A percentile compares a stretch with the other conserved stretches of the same genome.
phyloP scores from a whole-genome alignment of 768 basidiomycete species.

The Termitomyces bulborhizus region DNA sequence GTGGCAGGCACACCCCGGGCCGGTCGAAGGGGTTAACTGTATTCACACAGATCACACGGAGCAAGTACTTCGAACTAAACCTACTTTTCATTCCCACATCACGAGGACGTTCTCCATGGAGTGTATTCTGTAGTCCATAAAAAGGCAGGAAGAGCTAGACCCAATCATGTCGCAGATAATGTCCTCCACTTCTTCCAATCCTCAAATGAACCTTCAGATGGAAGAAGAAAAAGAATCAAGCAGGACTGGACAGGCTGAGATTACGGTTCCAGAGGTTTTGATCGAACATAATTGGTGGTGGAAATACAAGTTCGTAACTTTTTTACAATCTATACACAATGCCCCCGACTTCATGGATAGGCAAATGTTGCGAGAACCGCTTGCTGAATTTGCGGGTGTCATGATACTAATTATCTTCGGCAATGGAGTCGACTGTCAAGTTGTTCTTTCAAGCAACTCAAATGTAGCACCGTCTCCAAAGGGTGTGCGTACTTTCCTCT shows the following conservation, averaged over 20 bases:
- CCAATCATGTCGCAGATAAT: not conserved
- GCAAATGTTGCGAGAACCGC: conserved; percentile 28
- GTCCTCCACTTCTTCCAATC: not conserved
- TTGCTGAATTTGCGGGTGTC: conserved; percentile 49
- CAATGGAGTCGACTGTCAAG: conserved; percentile 42
- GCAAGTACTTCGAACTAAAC: not conserved
- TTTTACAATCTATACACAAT: not conserved
- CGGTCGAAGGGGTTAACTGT: too few relatives aligned
- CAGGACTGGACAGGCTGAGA: not conserved
- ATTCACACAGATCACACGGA: not conserved
- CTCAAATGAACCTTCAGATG: not conserved
- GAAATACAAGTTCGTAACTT: conserved; percentile 19
- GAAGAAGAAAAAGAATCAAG: not conserved
- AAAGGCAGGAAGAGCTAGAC: not conserved
- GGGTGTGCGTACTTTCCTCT: conserved; percentile 32
- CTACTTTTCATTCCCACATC: not conserved
- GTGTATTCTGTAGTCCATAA: not conserved
- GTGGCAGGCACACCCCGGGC: not conserved
- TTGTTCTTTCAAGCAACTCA: conserved; percentile 33
- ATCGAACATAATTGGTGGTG: conserved; percentile 18
- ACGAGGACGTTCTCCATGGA: not conserved
- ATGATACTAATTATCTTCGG: conserved; percentile 51
- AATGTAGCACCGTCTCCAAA: conserved; percentile 33
- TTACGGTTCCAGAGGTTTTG: not conserved
- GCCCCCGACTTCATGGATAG: conserved; percentile 6